Base-by-base conservation (phyloP, 768 basidiomycete species). In the Lactarius evosmus region DNA sequence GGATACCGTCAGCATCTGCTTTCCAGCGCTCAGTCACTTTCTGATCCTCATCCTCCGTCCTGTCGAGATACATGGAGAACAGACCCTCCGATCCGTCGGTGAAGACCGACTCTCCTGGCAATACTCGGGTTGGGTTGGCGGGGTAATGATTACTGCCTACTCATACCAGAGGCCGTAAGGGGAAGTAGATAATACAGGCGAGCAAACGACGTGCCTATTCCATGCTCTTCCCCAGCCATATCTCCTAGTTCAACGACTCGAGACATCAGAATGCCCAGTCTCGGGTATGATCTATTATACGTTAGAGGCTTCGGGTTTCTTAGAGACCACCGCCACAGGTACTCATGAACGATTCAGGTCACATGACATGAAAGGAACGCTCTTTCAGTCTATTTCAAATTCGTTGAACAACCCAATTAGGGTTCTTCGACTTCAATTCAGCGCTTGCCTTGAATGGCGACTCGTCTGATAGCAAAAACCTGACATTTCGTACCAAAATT, bases 11-110 rank as follows among this genome's bases (percentile, higher is more conserved):
- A 11, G 56, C 62, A 58, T 58, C 61, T 33, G 49, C 29, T 41
- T 62, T 51, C 56, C 62, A 58, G 8, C 56, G 61, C 16, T 52
- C 38, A 16, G 56, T 16, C 36, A 50, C 57, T 40, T 58, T 51
- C 36, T 51, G 1, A 34, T 62, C 62, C 16, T 38, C 7, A 8
- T 33, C 38, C 29, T 27, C 50, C 32, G 56, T 50, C 30, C 49
- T 52, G 36, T 62, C 49, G 5, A 49, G 55, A 44, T 62, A 58
- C 32, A 62, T 62, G 50, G 49, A 62, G 56, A 62, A 61, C 14
- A 61, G 46, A 14, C 54, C 53, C 1, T 34, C 61, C 2, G 61
- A 46, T 27, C 44, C 33, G 7, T 49, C 53, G 4, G 60, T 61
- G 53, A 49, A 62, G 44, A 11, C 8, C 2, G 44, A 32, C 19